These are phyloP conservation scores for Fragaria vesca DNA, from an alignment of 306 rosid genomes.

Conservation along the genomic window DNA sequence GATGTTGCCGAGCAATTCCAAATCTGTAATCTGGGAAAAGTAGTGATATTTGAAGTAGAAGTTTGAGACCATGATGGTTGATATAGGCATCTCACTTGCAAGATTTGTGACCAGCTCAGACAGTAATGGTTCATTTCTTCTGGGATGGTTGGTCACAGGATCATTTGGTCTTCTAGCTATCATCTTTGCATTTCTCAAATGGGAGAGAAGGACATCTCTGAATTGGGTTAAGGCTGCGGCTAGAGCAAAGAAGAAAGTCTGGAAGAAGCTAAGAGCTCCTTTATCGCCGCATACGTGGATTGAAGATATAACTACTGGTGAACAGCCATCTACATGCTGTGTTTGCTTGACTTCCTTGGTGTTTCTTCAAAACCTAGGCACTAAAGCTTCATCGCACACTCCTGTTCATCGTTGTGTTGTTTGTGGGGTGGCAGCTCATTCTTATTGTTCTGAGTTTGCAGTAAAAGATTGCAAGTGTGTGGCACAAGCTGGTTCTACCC, in stretches of 20 bases:
- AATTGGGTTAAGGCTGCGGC: slow-evolving; percentile 81
- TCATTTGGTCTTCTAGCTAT: slow-evolving; percentile 61
- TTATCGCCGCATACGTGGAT: slow-evolving; percentile 61
- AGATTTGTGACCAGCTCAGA: slow-evolving; percentile 37
- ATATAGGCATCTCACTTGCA: slow-evolving; percentile 42
- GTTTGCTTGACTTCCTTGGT: slow-evolving; percentile 66
- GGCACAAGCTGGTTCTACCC: slow-evolving; percentile 66
- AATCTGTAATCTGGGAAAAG: slow-evolving; percentile 3
- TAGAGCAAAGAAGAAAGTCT: slow-evolving; percentile 62
- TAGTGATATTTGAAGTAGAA: slow-evolving; percentile 5
- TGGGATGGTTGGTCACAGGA: slow-evolving; percentile 65
- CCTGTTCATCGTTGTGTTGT: slow-evolving; percentile 79
- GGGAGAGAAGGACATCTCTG: slow-evolving; percentile 65
- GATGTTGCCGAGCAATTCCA: slow-evolving; percentile 14
- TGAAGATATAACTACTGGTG: slow-evolving; percentile 57
- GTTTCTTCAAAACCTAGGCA: slow-evolving; percentile 56
- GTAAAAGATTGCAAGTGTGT: slow-evolving; percentile 76
- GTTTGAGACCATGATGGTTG: slow-evolving; percentile 36
- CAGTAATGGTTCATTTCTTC: slow-evolving; percentile 42
- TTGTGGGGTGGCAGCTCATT: slow-evolving; percentile 84
- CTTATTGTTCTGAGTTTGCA: slow-evolving; percentile 57
- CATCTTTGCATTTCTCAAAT: slow-evolving; percentile 56
- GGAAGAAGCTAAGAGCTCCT: slow-evolving; percentile 69
- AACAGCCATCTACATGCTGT: slow-evolving; percentile 72
- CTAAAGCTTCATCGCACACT: slow-evolving; percentile 41